phyloP scores from a whole-genome alignment of 2,329 filamentous ascomycete species.

The Domatiomyces globalis region DNA sequence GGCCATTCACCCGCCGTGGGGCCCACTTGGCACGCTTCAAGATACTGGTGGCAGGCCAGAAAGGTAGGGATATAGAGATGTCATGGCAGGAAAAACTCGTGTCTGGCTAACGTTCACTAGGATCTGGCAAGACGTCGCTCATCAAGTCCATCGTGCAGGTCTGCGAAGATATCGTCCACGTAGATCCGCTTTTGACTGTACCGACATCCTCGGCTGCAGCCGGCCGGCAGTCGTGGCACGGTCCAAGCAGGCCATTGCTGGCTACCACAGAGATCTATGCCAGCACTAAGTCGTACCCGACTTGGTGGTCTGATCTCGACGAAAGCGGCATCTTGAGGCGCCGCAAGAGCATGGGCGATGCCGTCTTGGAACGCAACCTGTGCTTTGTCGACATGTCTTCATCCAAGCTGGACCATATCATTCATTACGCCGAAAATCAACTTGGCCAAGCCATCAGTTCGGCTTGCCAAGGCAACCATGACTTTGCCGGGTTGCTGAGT shows the following conservation, averaged over 20 bases:
- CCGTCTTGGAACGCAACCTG: conserved; percentile 75
- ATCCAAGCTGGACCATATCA: conserved; percentile 39
- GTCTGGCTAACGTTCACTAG: conserved; percentile 30
- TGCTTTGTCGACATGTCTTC: conserved; percentile 73
- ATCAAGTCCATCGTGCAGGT: conserved; percentile 75
- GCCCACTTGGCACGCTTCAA: conserved; percentile 75
- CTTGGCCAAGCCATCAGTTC: conserved; percentile 50
- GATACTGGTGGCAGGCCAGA: conserved; percentile 68
- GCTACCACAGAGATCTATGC: conserved; percentile 49
- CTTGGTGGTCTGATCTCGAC: conserved; percentile 77
- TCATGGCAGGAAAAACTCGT: background rate
- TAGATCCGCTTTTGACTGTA: conserved; percentile 45
- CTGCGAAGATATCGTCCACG: conserved; percentile 86
- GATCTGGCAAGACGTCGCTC: conserved; percentile 75
- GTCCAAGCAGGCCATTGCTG: conserved; percentile 12
- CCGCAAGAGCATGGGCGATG: conserved; percentile 59
- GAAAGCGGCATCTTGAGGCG: conserved; percentile 46
- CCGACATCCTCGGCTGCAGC: conserved; percentile 2
- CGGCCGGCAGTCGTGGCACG: background rate
- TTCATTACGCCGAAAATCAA: conserved; percentile 59
- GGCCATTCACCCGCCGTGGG: conserved; percentile 79
- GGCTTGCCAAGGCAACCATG: conserved; percentile 51
- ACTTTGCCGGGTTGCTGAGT: conserved; percentile 63
- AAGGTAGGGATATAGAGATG: conserved; percentile 38
- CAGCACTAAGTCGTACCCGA: conserved; percentile 70